These are phyloP conservation scores for Clausena lansium DNA, from an alignment of 345 rosid species.

Conservation along the genomic window DNA sequence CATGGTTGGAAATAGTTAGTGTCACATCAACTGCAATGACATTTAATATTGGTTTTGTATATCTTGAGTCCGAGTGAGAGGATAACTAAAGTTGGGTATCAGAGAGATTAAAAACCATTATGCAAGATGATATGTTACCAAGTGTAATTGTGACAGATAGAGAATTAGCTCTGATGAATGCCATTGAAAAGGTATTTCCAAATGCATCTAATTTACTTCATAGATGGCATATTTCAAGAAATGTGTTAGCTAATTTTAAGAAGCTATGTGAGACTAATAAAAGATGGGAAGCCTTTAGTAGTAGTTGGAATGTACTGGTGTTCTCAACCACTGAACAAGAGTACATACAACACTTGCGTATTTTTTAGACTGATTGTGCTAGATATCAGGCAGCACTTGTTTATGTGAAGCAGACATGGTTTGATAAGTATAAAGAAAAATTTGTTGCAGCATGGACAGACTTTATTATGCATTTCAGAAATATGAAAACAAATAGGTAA, in stretches of 20 bases:
- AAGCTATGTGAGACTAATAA: slow-evolving; percentile 7
- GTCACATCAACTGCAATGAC: slow-evolving; percentile 12
- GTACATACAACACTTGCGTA: slow-evolving; percentile 3
- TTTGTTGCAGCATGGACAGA: slow-evolving; percentile 18
- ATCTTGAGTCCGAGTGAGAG: slow-evolving; percentile 5
- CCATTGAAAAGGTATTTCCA: background rate
- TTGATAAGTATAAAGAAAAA: slow-evolving; percentile 9
- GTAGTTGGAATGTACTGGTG: background rate
- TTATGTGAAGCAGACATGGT: slow-evolving; percentile 11
- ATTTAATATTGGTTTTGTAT: slow-evolving; percentile 13
- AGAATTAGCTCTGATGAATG: slow-evolving; percentile 9
- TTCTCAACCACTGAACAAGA: slow-evolving; percentile 5
- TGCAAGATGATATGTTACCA: slow-evolving; percentile 6
- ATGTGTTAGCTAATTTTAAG: background rate
- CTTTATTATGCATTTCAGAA: slow-evolving; percentile 17
- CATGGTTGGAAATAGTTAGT: slow-evolving; percentile 15
- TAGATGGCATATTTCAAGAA: slow-evolving; percentile 10
- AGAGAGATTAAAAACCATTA: slow-evolving; percentile 10
- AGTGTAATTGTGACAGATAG: slow-evolving; percentile 5
- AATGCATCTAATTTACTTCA: slow-evolving; percentile 1
- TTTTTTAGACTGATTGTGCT: slow-evolving; percentile 3
- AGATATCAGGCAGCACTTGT: slow-evolving; percentile 5
- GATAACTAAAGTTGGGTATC: slow-evolving; percentile 15
- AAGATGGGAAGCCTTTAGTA: slow-evolving; percentile 8
- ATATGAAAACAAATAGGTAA: slow-evolving; percentile 12